phyloP scores from a whole-genome alignment of 768 basidiomycete genomes.

The Hydnomerulius pinastri region DNA sequence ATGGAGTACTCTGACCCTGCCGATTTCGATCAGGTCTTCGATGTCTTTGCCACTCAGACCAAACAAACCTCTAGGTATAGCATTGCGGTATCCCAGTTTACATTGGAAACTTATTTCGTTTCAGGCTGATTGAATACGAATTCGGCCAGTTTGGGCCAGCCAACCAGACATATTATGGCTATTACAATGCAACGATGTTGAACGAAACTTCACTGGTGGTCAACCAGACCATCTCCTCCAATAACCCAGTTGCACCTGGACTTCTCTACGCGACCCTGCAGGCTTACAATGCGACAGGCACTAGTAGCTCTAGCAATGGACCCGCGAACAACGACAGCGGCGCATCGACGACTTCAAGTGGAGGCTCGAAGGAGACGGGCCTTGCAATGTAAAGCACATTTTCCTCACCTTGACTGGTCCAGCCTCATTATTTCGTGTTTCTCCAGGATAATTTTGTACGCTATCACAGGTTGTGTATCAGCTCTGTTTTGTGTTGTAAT shows the following conservation, averaged over 20 bases:
- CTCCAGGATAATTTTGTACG: constrained; percentile 75
- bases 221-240: constrained; percentile 42
- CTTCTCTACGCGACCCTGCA: constrained; percentile 73
- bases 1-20: constrained; percentile 62
- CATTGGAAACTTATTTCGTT: neutral
- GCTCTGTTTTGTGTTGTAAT: constrained; percentile 84
- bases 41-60: constrained; percentile 77
- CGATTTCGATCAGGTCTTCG: constrained; percentile 70
- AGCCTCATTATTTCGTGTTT: constrained; percentile 7
- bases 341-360: constrained; percentile 14
- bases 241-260: constrained; percentile 48
- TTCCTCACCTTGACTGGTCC: constrained; percentile 3
- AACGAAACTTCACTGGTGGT: constrained; percentile 52
- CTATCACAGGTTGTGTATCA: constrained; percentile 87
- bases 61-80: constrained; percentile 56
- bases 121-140: constrained; percentile 57
- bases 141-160: constrained; percentile 58
- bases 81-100: constrained; percentile 19
- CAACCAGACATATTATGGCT: constrained; percentile 51
- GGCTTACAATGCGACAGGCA: constrained; percentile 60
- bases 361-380: constrained; percentile 45
- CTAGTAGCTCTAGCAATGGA: neutral
- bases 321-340: constrained; percentile 20
- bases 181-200: constrained; percentile 62
- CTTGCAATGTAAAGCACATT: constrained; percentile 68